Evolutionary conservation across 2,329 filamentous ascomycete species (phyloP), one percentile per base, ranked within the genome.

Genomic region (Rhynchosporium graminicola): DNA sequence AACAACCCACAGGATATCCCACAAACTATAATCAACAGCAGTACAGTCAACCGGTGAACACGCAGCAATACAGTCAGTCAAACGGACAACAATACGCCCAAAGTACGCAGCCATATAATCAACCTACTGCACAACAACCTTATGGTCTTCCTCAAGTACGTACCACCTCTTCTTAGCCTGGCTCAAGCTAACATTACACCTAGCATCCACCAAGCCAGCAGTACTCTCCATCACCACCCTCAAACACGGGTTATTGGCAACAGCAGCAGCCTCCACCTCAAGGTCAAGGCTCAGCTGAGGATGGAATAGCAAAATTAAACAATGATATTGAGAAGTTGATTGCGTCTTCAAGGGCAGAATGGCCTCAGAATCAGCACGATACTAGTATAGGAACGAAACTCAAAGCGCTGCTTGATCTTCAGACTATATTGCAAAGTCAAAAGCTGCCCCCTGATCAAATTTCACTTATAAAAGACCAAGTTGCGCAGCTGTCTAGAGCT

Each of bases 381-480:
- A 78, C 82, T 77, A 85, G 86, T 77, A 83, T 91, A 74, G 88
- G 91, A 75, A 88, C 86, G 73, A 91, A 90, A 77, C 80, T 97
- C 73, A 90, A 91, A 78, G 92, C 92, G 66, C 84, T 97, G 70
- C 80, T 93, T 77, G 91, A 95, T 76, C 83, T 98, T 67, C 91
- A 96, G 79, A 86, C 83, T 69, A 85, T 94, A 68, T 80, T 97
- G 73, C 87, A 90, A 75, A 88, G 83, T 70, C 89, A 92, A 76
- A 87, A 88, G 73, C 82, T 97, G 74, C 88, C 88, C 63, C 86
- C 87, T 71, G 88, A 93, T 73, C 90, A 96, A 79, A 83, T 97
- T 74, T 87, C 90, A 77, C 85, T 90, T 75, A 90, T 97, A 77
- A 91, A 89, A 77, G 87, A 89, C 75, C 91, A 95, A 83, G 87